Conservation (phyloP, 2,329 filamentous ascomycete genomes). For the Chrysosporium queenslandicum region DNA sequence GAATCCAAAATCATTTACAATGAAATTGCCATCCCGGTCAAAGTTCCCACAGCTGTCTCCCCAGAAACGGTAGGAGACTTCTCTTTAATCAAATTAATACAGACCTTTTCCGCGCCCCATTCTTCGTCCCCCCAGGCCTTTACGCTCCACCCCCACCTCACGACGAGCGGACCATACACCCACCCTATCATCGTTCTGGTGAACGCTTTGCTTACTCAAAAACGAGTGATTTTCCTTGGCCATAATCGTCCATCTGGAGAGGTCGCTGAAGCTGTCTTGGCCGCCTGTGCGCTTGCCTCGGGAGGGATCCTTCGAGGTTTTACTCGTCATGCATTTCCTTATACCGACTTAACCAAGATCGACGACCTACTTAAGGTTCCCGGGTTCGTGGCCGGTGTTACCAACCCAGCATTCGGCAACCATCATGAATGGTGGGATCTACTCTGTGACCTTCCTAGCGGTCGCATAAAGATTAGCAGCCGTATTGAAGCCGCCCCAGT, state of each 20-base stretch:
- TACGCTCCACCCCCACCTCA: constrained; percentile 77
- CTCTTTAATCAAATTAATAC: constrained; percentile 91
- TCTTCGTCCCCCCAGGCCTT: constrained; percentile 77
- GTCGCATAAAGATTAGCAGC: constrained; percentile 87
- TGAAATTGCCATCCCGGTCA: constrained; percentile 91
- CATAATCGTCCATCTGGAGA: constrained; percentile 92
- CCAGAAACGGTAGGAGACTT: constrained; percentile 97
- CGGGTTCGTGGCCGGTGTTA: constrained; percentile 95
- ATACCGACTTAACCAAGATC: constrained; percentile 95
- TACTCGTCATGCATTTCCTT: constrained; percentile 91
- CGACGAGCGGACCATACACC: constrained; percentile 77
- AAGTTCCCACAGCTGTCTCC: constrained; percentile 85
- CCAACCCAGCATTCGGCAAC: constrained; percentile 88
- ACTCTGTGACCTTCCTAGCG: constrained; percentile 82
- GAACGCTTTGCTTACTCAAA: constrained; percentile 91
- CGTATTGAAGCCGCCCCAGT: constrained; percentile 69
- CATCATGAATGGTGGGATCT: constrained; percentile 98
- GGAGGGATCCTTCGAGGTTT: constrained; percentile 89
- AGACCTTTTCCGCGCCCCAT: constrained; percentile 80
- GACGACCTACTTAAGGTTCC: constrained; percentile 93
- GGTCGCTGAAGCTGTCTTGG: constrained; percentile 93
- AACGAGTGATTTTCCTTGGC: constrained; percentile 89
- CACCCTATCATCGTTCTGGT: constrained; percentile 92
- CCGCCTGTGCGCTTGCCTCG: constrained; percentile 87
- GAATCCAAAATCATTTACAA: constrained; percentile 94